Base-by-base conservation (phyloP, 2,329 filamentous ascomycete species). In the Orbilia quercus region DNA sequence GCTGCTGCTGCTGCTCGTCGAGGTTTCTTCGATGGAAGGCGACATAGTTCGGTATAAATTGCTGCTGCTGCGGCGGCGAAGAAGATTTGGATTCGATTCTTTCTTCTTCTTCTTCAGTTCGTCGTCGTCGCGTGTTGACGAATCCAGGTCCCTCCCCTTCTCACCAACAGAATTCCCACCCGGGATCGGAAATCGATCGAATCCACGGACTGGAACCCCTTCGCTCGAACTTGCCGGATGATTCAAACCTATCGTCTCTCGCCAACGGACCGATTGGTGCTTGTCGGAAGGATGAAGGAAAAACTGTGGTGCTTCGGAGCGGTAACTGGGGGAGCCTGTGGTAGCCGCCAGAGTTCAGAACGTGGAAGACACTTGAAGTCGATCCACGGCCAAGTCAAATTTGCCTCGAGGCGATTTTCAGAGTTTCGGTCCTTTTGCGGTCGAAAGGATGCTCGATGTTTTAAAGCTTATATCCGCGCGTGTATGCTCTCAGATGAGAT, bases 401-500 rank as follows among this genome's bases (percentile, higher is more conserved):
- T 36, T 48, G 22, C 57, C 34, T 59, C 66, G 66, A 71, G 58
- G 31, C 22, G 51, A 47, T 64, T 71, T 70, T 55, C 55, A 63
- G 12, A 70, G 65, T 63, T 70, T 63, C 53, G 59, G 51, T 28
- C 42, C 50, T 63, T 51, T 64, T 63, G 66, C 66, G 58, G 58
- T 16, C 36, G 38, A 62, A 57, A 47, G 42, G 22, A 53, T 1
- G 40, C 36, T 54, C 40, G n/a, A n/a, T n/a, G n/a, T n/a, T n/a
- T n/a, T n/a, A 57, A 64, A 71, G 66, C 38, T 64, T 63, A 54
- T 55, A 71, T 58, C 66, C 66, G 66, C 66, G 63, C 63, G 63
- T 51, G 53, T 66, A 44, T 18, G 36, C 22, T 34, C 28, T 16
- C 11, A 14, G 47, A 6, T 31, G 5, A 22, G 20, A 20, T 45